Evolutionary conservation across 495 filamentous ascomycete genomes (phyloP), one percentile per base, ranked within the genome.

Genomic region (Sordaria brevicollis): DNA sequence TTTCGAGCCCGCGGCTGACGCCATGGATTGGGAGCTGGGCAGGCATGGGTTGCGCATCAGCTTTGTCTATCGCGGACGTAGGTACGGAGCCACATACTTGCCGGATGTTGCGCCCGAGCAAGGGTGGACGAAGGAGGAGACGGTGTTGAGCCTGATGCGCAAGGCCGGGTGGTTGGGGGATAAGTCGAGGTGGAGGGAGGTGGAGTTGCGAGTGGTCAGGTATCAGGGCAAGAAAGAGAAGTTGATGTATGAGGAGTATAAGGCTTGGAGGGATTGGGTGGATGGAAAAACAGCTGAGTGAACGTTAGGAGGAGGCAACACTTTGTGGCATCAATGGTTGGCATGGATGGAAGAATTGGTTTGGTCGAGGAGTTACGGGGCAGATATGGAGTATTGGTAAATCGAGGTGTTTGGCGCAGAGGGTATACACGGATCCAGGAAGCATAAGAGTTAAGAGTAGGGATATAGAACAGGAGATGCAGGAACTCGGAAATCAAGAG

Each of bases 51-150:
- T 99, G 11, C 88, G 90, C 31, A 92, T 95, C 66, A 88, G 84
- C 65, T 94, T 95, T 77, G 81, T 85, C 31, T 84, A 93, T 66
- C 86, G 88, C 74, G 87, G 89, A 37, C 82, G 86, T 36, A 83
- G 89, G 54, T 91, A 90, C 79, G 89, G 90, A 10, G 88, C 92
- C 10, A 97, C 94, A 0, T 99, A 99, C 75, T 85, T 99, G 17
- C 95, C 95, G 0, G 93, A 97, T 77, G 94, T 98, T 11, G 88
- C 94, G 3, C 82, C 86, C 4, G 95, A 99, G 82, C 95, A 99
- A 78, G 93, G 91, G 25, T 99, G 95, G 95, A 92, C 89, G 15
- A 96, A 95, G 79, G 93, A 97, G 80, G 92, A 97, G 83, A 92
- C 93, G 2, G 74, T 98, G 29, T 85, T 92, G 38, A 94, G 91